Evolutionary conservation across 768 basidiomycete species (phyloP).

Genomic region (Auricularia cornea): DNA sequence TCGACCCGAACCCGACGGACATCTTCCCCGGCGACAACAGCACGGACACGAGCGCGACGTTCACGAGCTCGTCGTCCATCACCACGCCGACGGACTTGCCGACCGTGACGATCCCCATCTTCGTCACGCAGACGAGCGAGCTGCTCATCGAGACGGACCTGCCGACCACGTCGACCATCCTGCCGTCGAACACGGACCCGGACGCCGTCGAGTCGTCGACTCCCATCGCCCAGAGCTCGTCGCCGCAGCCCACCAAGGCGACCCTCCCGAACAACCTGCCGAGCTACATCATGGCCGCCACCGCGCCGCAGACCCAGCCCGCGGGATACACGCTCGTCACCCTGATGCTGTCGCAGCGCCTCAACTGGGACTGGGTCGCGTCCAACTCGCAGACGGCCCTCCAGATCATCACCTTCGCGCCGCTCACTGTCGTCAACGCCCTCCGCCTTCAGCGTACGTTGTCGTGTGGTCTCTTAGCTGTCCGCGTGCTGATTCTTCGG

Average conservation of each 20-base stretch:
- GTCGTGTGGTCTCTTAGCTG: slow-evolving; percentile 26
- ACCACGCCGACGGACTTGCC: background rate
- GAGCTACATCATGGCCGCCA: background rate
- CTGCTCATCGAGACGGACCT: background rate
- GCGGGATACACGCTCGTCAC: slow-evolving; percentile 46
- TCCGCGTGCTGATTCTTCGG: slow-evolving; percentile 20
- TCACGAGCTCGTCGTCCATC: background rate
- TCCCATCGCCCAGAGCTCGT: background rate
- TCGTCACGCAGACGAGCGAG: background rate
- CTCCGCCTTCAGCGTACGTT: slow-evolving; percentile 36
- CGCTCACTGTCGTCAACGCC: slow-evolving; percentile 39
- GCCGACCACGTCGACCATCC: background rate
- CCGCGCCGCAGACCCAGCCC: background rate
- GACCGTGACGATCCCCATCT: background rate
- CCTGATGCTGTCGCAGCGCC: slow-evolving; percentile 46
- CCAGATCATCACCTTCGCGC: slow-evolving; percentile 73
- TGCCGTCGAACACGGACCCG: background rate
- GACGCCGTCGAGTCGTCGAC: background rate
- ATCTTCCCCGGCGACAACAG: background rate
- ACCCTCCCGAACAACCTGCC: background rate
- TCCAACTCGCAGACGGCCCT: slow-evolving; percentile 45
- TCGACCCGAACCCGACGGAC: slow-evolving; percentile 9
- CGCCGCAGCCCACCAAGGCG: background rate
- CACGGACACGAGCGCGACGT: background rate
- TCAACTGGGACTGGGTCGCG: slow-evolving; percentile 69